Base-by-base conservation (phyloP, 768 basidiomycete genomes). In the Chalciporus piperatus region DNA sequence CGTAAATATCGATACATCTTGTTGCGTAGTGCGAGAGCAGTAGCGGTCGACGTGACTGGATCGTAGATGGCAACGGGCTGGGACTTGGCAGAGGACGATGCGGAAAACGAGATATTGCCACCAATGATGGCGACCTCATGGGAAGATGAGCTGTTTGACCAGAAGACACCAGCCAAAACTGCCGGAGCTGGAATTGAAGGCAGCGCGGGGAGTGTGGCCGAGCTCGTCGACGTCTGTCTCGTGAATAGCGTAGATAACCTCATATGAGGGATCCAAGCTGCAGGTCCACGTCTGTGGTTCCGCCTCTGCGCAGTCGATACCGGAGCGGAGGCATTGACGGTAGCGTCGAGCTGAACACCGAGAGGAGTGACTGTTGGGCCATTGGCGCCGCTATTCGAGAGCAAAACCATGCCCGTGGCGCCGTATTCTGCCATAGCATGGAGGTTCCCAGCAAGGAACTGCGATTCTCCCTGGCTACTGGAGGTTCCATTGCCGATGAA, bases 141-240 rank as follows among this genome's bases (percentile, higher is more conserved):
- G 10, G 72, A 72, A 3, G 82, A 82, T 2, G 85, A 79, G 33
- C 75, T 75, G 63, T 98, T 97, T 7, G 82, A 87, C 91, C 92
- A 98, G 74, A 93, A 98, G 2, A 81, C 80, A 28, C 92, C 96
- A 0, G 91, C 80, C 48, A 97, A 75, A 53, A 98, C 82, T 16
- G 91, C 84, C 0, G 93, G 92, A 1, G 92, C 89, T 1, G 79
- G 72, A 2, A 83, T 76, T 10, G 82, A 69, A 25, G 81, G 74
- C 1, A 72, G 40, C 14, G 79, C 48, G 14, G 89, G 85, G n/a
- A 91, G 77, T 1, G 79, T 68, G 2, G 76, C 57, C 7, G 80
- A 63, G 27, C 73, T 68, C 39, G 67, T 64, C 16, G 72, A 56
- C n/a, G 74, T 61, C 66, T 87, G 88, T 54, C 85, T 79, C 57